Evolutionary conservation across 176 grass and related monocot species (phyloP), one percentile per base, ranked within the genome.

Genomic region (Aegilops longissima): DNA sequence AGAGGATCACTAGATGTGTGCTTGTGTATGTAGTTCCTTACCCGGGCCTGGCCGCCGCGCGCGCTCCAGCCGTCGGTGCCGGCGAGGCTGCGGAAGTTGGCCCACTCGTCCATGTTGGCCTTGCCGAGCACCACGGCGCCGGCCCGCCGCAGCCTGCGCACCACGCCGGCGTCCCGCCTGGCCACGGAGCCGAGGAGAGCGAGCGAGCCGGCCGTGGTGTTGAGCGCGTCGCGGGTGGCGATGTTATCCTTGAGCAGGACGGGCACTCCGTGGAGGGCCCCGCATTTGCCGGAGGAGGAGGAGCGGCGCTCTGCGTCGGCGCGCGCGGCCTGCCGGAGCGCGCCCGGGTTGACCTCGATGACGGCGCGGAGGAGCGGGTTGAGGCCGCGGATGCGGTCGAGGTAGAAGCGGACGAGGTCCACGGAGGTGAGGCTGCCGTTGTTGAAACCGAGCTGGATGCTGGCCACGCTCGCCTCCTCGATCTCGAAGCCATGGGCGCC

Each of bases 201-300:
- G 31, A 93, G 54, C 0, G 91, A 93, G 9, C 91, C 85, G 16
- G 81, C 77, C 9, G 84, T 93, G 4, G 91, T 87, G 85, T 90
- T 88, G 27, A 93, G 85, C 52, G n/a, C 42, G 88, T 82, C 91
- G 61, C 58, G 36, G 24, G 83, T 82, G 11, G 71, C 84, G 61
- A 93, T 93, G 39, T 67, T 78, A 74, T 93, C 91, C 91, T 93
- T 93, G 51, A 90, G 51, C 59, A 93, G 79, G 3, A 93, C 63
- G 18, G 87, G 88, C 6, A 93, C 66, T 3, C 91, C 87, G 25
- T 87, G 88, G 9, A 93, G 82, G 18, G 87, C 47, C 13, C 65
- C 59, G 16, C 67, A 68, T 0, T 18, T 68, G 14, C 47, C 66
- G 12, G 3, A 35, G 0, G 3, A 35, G 8, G 7, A 20, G 33